Evolutionary conservation across 2,329 filamentous ascomycete genomes (phyloP), one percentile per base, ranked within the genome.

Genomic region (Ophioceras dolichostomum): DNA sequence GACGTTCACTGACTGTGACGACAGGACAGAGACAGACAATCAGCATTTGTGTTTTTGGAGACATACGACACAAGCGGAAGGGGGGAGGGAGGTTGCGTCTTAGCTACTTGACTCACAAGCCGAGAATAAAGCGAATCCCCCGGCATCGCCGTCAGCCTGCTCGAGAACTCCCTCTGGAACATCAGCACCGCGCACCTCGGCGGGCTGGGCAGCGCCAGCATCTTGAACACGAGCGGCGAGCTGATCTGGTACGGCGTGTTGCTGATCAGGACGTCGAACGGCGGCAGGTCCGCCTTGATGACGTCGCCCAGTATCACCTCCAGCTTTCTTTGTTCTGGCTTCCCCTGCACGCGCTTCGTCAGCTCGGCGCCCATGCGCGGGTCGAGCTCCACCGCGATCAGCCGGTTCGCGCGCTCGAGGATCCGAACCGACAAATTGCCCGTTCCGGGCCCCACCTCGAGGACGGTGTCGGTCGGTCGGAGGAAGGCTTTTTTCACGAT

Each of bases 351-450:
- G 51, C 89, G 82, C 62, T 93, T 88, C 22, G 80, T 87, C 44
- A 95, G 73, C 62, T 96, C 91, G 41, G 89, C 89, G 10, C 86
- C 87, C 91, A 96, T 96, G 53, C 91, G 73, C 16, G 91, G 88
- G 61, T 98, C 91, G 57, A 95, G 72, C 64, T 98, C 91, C 36
- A 95, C 84, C 2, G 81, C 83, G 37, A 88, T 81, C 19, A 69
- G 62, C 46, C 83, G 84, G 58, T 87, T 88, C 17, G 85, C 86
- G 45, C 85, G 82, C 50, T 91, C 84, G 19, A 96, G 65, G 42
- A 96, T 95, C 41, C 85, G 74, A 19, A 91, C 81, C 1, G 89
- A 96, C 48, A 96, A 50, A 54, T 88, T 86, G 43, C 83, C 83
- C 1, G 82, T 85, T 49, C 83, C 87, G 5, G 88, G 86, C 47